Evolutionary conservation across 768 basidiomycete species (phyloP), one percentile per base, ranked within the genome.

Genomic region (Lyophyllum atratum): DNA sequence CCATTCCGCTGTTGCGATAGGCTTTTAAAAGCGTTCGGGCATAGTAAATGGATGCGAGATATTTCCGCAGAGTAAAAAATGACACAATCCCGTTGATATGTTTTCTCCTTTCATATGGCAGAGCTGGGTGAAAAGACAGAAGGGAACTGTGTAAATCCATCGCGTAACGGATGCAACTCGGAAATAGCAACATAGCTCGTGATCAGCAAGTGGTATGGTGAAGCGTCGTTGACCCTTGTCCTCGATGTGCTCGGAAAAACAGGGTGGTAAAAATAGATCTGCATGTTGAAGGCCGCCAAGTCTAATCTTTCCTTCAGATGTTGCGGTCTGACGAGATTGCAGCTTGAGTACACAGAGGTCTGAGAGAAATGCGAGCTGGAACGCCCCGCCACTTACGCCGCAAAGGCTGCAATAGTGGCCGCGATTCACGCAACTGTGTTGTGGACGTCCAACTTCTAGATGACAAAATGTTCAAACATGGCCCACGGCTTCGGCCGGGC

Each of bases 151-250:
- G 29, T 34, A 49, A 49, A 28, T 22, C 34, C 34, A 46, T 45
- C 14, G 37, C 42, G 43, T 33, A 59, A 44, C 69, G 69, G 69
- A 63, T 58, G 59, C 60, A 70, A 66, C 58, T 70, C 69, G 69
- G 69, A 64, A 48, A 44, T 37, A 58, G 49, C 11, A 22, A 46
- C 21, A 49, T 50, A 31, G 58, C 65, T 60, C 61, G 63, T 66
- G 65, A 66, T 50, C 61, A 50, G 15, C 48, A 26, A 40, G 39
- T 28, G 46, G 31, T 24, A 11, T 55, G 37, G 28, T 37, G 14
- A 26, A 11, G 17, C 21, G 31, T 25, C n/a, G 28, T 22, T 51
- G 22, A 5, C 21, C 45, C 45, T 51, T 29, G 31, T 17, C 19
- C n/a, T 48, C 15, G 39, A 47, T 24, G 21, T 37, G 24, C 33